These are phyloP conservation scores for Calocybe cyanea DNA, from an alignment of 768 basidiomycete genomes.

Conservation along the genomic window DNA sequence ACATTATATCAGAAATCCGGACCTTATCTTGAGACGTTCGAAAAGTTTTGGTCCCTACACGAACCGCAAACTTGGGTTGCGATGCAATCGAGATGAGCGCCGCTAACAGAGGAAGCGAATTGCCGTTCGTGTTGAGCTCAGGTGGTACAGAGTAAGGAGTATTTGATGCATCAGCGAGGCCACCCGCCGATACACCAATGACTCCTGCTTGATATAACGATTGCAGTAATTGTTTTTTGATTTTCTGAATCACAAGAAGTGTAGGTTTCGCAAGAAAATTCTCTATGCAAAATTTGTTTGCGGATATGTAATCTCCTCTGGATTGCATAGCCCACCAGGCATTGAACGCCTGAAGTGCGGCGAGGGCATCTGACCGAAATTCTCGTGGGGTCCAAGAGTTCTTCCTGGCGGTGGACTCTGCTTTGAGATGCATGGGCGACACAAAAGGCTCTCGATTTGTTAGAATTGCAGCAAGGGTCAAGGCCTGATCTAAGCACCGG, in stretches of 20 bases:
- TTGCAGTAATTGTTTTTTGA: conserved; percentile 74
- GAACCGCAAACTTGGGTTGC: conserved; percentile 88
- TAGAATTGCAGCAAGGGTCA: conserved; percentile 89
- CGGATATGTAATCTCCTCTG: conserved; percentile 56
- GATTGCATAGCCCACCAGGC: conserved; percentile 74
- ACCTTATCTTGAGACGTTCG: conserved; percentile 87
- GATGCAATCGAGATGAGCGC: conserved; percentile 82
- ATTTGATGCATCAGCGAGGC: conserved; percentile 31
- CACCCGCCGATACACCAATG: conserved; percentile 77
- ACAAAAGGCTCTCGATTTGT: conserved; percentile 90
- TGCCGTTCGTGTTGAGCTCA: conserved; percentile 67
- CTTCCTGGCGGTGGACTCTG: conserved; percentile 68
- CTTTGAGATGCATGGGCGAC: conserved; percentile 72
- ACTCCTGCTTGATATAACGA: conserved; percentile 78
- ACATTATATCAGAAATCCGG: too few relatives aligned
- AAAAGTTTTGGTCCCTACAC: conserved; percentile 60
- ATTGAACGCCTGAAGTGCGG: conserved; percentile 77
- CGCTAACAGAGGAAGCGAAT: conserved; percentile 72
- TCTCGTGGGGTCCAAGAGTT: conserved; percentile 71
- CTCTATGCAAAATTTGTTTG: conserved; percentile 73
- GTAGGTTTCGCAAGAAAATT: conserved; percentile 92
- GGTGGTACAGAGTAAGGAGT: conserved; percentile 49
- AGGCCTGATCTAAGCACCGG: conserved; percentile 82
- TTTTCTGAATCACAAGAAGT: conserved; percentile 73
- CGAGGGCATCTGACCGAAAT: conserved; percentile 84